Percentiles rank a stretch among this genome's conserved stretches.
Evolutionary conservation across 768 basidiomycete species (phyloP).

Genomic region (Agaricus sinodeliciosus): DNA sequence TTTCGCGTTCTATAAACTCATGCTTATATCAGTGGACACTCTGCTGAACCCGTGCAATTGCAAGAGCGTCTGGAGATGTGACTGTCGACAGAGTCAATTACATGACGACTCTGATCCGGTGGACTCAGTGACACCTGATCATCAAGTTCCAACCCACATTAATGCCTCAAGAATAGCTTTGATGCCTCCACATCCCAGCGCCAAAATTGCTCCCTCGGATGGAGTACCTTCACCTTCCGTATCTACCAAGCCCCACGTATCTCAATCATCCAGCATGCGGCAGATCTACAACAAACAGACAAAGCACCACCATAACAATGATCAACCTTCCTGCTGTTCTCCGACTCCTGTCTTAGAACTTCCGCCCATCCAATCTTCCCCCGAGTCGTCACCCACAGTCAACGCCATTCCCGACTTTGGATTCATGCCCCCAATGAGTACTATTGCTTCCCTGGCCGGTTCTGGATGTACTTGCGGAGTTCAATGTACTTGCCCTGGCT

Average conservation of each 20-base stretch:
- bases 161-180: slow-evolving; percentile 13
- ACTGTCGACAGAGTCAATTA: slow-evolving; percentile 28
- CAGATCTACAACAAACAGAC: slow-evolving; percentile 25
- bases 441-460: slow-evolving; percentile 52
- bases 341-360: slow-evolving; percentile 31
- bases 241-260: slow-evolving; percentile 16
- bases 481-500: slow-evolving; percentile 67
- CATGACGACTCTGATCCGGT: slow-evolving; percentile 11
- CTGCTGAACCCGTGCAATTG: slow-evolving; percentile 63
- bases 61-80: slow-evolving; percentile 46
- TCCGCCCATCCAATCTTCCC: slow-evolving; percentile 37
- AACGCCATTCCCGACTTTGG: slow-evolving; percentile 40
- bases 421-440: slow-evolving; percentile 54
- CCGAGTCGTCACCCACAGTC: slow-evolving; percentile 19
- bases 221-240: background rate
- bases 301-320: slow-evolving; percentile 17
- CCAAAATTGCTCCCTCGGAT: slow-evolving; percentile 12
- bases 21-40: slow-evolving; percentile 40
- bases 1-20: background rate
- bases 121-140: slow-evolving; percentile 28
- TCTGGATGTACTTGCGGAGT: slow-evolving; percentile 70
- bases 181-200: slow-evolving; percentile 1
- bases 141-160: slow-evolving; percentile 29
- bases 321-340: slow-evolving; percentile 11
- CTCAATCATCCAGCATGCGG: slow-evolving; percentile 24